A percentile compares a stretch with the other conserved stretches of the same genome.
Conservation (phyloP, 2,329 filamentous ascomycete genomes). For the Hyphodiscus sp. region DNA sequence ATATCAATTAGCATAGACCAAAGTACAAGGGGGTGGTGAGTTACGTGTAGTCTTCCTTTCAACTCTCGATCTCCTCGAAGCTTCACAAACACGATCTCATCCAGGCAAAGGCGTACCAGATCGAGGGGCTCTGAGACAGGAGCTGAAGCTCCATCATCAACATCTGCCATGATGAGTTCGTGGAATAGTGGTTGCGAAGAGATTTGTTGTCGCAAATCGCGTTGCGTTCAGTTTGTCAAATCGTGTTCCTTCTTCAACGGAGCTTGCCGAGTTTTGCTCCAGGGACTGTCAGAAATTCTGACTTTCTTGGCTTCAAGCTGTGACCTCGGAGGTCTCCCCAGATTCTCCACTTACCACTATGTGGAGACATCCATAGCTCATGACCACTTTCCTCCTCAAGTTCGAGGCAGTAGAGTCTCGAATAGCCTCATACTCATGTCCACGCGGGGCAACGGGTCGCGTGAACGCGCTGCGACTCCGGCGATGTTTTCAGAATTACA, state of each 20-base stretch:
- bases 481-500: conserved; percentile 8
- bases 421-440: conserved; percentile 19
- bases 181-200: conserved; percentile 1
- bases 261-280: not conserved
- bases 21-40: conserved; percentile 29
- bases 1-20: conserved; percentile 12
- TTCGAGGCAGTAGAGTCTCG: conserved; percentile 25
- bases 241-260: not conserved
- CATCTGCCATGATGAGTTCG: conserved; percentile 66
- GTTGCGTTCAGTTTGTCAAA: not conserved
- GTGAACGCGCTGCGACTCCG: conserved; percentile 18
- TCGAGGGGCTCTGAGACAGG: conserved; percentile 89
- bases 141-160: conserved; percentile 60
- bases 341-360: conserved; percentile 3
- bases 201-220: not conserved
- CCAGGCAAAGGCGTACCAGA: conserved; percentile 86
- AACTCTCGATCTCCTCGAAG: conserved; percentile 91
- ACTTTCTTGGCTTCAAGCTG: not conserved
- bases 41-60: conserved; percentile 88
- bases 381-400: conserved; percentile 15
- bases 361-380: conserved; percentile 4
- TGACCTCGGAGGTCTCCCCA: not conserved
- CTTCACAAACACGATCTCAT: conserved; percentile 97
- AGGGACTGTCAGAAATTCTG: not conserved
- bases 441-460: conserved; percentile 17